These are phyloP conservation scores for Ustulina deusta DNA, from an alignment of 2,329 filamentous ascomycete genomes.

Conservation along the genomic window DNA sequence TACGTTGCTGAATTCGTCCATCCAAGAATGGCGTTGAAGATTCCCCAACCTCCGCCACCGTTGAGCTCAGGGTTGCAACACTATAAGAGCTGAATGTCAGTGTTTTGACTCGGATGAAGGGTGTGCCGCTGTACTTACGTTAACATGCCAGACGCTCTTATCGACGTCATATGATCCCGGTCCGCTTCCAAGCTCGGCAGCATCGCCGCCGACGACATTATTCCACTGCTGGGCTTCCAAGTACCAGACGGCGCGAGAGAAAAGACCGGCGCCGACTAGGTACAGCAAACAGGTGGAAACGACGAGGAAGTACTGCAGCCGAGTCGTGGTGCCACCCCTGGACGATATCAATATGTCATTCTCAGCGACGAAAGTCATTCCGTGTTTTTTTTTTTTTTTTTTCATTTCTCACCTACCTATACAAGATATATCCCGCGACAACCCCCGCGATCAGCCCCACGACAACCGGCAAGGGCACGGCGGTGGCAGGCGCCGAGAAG, in stretches of 20 bases:
- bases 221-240: constrained; percentile 79
- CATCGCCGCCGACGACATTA: constrained; percentile 69
- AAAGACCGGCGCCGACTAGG: constrained; percentile 84
- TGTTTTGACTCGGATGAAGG: neutral
- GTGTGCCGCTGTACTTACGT: constrained; percentile 63
- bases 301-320: constrained; percentile 82
- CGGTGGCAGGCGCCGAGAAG: constrained; percentile 77
- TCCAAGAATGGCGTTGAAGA: constrained; percentile 87
- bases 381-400: too few relatives aligned
- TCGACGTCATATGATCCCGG: constrained; percentile 84
- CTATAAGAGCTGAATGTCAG: constrained; percentile 55
- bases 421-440: constrained; percentile 78
- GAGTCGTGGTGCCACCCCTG: constrained; percentile 72
- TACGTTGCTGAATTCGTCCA: constrained; percentile 92
- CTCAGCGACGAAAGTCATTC: neutral
- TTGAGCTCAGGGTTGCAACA: constrained; percentile 82
- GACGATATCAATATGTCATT: constrained; percentile 24
- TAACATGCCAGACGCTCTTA: constrained; percentile 84
- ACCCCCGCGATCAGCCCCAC: constrained; percentile 76
- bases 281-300: constrained; percentile 86
- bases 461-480: constrained; percentile 82
- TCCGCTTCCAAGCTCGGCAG: constrained; percentile 64
- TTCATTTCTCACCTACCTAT: too few relatives aligned
- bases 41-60: constrained; percentile 83
- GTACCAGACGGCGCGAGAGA: constrained; percentile 81